phyloP scores from a whole-genome alignment of 805 yeast genomes.

The Candida ficus region DNA sequence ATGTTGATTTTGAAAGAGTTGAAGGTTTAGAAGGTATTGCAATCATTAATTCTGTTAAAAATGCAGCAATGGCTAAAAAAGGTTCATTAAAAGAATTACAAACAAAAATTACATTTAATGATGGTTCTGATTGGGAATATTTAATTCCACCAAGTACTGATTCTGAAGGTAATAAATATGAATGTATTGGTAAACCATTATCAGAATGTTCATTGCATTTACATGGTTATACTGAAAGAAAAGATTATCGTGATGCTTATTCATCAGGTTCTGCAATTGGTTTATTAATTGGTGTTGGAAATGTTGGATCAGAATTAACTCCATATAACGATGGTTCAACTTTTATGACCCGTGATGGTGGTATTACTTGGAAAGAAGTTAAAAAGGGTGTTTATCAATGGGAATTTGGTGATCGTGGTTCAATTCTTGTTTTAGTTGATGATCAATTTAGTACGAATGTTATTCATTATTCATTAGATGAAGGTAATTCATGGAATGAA shows the following conservation, averaged over 20 bases:
- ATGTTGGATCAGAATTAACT: conserved; percentile 64
- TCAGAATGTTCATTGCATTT: conserved; percentile 73
- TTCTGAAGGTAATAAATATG: conserved; percentile 50
- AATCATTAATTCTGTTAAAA: conserved; percentile 62
- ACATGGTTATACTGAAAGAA: conserved; percentile 88
- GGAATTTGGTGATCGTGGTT: conserved; percentile 97
- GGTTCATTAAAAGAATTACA: conserved; percentile 54
- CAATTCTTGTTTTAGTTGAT: conserved; percentile 69
- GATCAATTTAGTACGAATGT: conserved; percentile 51
- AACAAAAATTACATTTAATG: conserved; percentile 78
- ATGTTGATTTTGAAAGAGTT: conserved; percentile 82
- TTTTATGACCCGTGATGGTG: conserved; percentile 81
- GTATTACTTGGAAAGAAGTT: conserved; percentile 80
- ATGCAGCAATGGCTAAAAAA: conserved; percentile 38
- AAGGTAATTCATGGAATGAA: conserved; percentile 72
- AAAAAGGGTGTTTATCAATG: conserved; percentile 73
- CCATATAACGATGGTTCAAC: conserved; percentile 55
- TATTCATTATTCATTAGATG: conserved; percentile 65
- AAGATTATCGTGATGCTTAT: conserved; percentile 76
- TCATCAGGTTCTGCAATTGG: conserved; percentile 91
- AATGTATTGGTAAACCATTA: conserved; percentile 46
- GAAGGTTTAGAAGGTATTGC: conserved; percentile 83
- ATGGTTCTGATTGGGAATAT: conserved; percentile 83
- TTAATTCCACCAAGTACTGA: conserved; percentile 66
- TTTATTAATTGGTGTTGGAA: conserved; percentile 80